Evolutionary conservation across 371 early-diverging fungal genomes (phyloP).

Genomic region (Haplosporangium sp.): DNA sequence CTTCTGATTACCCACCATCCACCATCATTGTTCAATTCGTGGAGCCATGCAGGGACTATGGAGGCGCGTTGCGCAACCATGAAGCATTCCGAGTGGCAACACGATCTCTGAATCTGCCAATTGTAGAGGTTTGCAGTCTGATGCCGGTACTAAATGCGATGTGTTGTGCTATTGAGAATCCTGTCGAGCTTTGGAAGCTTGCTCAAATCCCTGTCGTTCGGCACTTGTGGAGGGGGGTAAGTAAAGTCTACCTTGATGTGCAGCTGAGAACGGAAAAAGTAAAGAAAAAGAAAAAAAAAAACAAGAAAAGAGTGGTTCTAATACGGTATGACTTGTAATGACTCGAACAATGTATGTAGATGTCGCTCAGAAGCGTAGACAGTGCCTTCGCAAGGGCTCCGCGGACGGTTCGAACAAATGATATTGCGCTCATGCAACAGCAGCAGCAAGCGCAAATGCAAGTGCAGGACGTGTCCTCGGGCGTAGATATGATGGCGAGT

Average conservation of each 20-base stretch:
- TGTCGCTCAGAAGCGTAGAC: conserved; percentile 1
- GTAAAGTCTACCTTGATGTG: not conserved
- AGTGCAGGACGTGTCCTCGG: no score
- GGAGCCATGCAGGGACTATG: conserved; percentile 1
- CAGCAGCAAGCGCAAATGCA: no score
- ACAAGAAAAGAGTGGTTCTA: not conserved
- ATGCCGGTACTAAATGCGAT: conserved; percentile 12
- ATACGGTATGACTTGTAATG: not conserved
- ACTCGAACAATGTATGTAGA: not conserved
- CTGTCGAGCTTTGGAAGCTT: conserved; percentile 6
- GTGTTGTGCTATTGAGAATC: conserved; percentile 15
- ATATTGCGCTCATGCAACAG: no score
- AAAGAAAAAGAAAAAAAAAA: not conserved
- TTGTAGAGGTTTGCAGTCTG: conserved; percentile 12
- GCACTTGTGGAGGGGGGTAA: conserved; percentile 18
- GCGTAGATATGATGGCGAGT: no score
- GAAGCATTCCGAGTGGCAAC: conserved; percentile 8
- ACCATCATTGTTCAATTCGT: conserved; percentile 13
- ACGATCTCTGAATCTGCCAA: not conserved
- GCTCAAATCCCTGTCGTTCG: conserved; percentile 7
- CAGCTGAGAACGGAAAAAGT: not conserved
- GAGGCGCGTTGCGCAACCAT: conserved; percentile 11
- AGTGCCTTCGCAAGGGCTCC: not conserved
- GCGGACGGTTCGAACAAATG: no score
- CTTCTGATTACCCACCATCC: not conserved